Conservation (phyloP, 108 stramenopile genomes). For the Skeletonema menzelii region DNA sequence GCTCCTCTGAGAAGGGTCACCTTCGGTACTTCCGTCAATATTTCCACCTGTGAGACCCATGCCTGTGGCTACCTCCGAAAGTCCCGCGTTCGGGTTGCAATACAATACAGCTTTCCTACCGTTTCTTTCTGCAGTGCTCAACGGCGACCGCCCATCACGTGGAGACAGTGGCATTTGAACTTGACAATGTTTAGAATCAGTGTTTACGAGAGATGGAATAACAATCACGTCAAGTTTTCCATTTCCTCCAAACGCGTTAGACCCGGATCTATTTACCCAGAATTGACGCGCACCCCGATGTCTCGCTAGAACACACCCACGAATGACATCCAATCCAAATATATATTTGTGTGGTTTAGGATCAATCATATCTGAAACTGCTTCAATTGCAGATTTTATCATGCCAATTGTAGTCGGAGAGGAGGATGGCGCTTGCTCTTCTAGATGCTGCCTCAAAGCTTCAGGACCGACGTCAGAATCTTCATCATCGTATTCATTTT, state of each 20-base stretch:
- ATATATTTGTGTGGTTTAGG: conserved; percentile 79
- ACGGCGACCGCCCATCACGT: conserved; percentile 22
- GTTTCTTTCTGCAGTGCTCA: background rate
- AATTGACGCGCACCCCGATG: conserved; percentile 79
- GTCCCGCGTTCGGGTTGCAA: conserved; percentile 90
- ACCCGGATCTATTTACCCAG: conserved; percentile 61
- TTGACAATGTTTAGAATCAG: conserved; percentile 8
- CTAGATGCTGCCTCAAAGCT: conserved; percentile 58
- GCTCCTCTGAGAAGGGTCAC: conserved; percentile 39
- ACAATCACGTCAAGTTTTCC: conserved; percentile 68
- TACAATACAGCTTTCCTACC: conserved; percentile 75
- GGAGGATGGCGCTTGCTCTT: conserved; percentile 34
- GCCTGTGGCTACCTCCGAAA: conserved; percentile 83
- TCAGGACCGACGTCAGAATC: conserved; percentile 48
- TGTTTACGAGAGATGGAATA: conserved; percentile 53
- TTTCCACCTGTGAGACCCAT: conserved; percentile 85
- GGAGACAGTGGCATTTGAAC: conserved; percentile 34
- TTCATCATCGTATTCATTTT: conserved; percentile 14
- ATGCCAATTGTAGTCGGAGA: conserved; percentile 23
- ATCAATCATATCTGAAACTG: conserved; percentile 63
- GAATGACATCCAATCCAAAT: conserved; percentile 80
- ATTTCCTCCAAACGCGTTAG: conserved; percentile 1
- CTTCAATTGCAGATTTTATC: conserved; percentile 13
- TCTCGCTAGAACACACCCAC: conserved; percentile 75
- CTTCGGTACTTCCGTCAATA: conserved; percentile 19